These are phyloP conservation scores for Phyllosticta citribraziliensis DNA, from an alignment of 2,329 filamentous ascomycete genomes.

Conservation along the genomic window DNA sequence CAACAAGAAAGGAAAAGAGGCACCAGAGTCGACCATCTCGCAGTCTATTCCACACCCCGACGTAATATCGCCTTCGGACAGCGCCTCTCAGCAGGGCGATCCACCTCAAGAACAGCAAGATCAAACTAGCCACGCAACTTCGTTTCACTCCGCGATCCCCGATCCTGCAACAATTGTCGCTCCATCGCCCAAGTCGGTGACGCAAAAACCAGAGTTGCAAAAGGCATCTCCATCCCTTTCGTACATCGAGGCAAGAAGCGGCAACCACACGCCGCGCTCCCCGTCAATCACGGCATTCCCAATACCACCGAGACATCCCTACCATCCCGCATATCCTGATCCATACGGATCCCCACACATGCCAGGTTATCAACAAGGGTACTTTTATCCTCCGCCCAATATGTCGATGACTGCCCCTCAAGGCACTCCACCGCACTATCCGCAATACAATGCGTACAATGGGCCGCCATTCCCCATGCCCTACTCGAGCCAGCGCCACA, in stretches of 20 bases:
- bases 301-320: slow-evolving; percentile 10
- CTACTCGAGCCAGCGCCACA: slow-evolving; percentile 26
- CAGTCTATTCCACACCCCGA: neutral
- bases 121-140: slow-evolving; percentile 1
- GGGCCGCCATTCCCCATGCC: slow-evolving; percentile 23
- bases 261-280: neutral
- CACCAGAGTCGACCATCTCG: neutral
- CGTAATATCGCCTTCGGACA: neutral
- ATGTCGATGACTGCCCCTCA: slow-evolving; percentile 24
- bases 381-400: slow-evolving; percentile 20
- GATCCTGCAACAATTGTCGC: neutral
- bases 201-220: neutral
- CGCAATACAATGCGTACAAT: slow-evolving; percentile 24
- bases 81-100: slow-evolving; percentile 8
- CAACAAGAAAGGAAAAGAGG: neutral
- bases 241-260: slow-evolving; percentile 4
- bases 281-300: slow-evolving; percentile 1
- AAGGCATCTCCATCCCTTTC: slow-evolving; percentile 5
- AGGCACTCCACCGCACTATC: slow-evolving; percentile 27
- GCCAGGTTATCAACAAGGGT: slow-evolving; percentile 34
- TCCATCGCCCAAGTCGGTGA: neutral
- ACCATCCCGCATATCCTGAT: slow-evolving; percentile 21
- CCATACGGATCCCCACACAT: slow-evolving; percentile 54
- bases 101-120: neutral
- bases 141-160: neutral